phyloP scores from a whole-genome alignment of 257 asterid species.

The Fraxinus cuspidata region DNA sequence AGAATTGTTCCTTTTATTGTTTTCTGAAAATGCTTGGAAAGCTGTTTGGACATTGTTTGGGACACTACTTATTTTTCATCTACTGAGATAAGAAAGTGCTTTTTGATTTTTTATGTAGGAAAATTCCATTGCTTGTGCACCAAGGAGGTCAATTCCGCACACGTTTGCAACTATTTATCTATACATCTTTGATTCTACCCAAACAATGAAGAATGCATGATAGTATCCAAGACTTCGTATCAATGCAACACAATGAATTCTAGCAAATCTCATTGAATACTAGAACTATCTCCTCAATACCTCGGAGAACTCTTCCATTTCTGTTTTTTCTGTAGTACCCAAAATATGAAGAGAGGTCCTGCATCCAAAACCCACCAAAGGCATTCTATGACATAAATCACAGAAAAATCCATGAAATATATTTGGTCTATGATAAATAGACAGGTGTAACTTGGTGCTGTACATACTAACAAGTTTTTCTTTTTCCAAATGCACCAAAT shows the following conservation, averaged over 20 bases:
- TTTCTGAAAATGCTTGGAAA: neutral
- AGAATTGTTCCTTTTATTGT: neutral
- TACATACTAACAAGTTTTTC: neutral
- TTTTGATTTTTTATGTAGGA: neutral
- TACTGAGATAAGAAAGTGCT: neutral
- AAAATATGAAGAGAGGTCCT: neutral
- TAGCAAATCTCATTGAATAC: neutral
- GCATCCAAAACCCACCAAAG: neutral
- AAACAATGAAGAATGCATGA: neutral
- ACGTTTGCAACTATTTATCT: neutral
- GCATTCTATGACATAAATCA: neutral
- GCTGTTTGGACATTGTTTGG: conserved; percentile 2
- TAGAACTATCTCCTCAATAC: neutral
- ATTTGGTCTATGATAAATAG: neutral
- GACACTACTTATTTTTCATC: neutral
- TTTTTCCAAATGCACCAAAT: conserved; percentile 1
- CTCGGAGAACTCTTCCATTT: neutral
- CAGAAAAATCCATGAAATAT: neutral
- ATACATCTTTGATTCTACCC: neutral
- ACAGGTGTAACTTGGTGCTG: neutral
- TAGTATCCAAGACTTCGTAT: neutral
- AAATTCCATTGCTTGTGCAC: conserved; percentile 1
- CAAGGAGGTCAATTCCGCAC: neutral
- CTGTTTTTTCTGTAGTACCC: neutral
- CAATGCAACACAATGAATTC: neutral